Percentiles rank a stretch among this genome's conserved stretches.
Conservation (phyloP, 2,329 filamentous ascomycete species). For the Blumeria hordei region DNA sequence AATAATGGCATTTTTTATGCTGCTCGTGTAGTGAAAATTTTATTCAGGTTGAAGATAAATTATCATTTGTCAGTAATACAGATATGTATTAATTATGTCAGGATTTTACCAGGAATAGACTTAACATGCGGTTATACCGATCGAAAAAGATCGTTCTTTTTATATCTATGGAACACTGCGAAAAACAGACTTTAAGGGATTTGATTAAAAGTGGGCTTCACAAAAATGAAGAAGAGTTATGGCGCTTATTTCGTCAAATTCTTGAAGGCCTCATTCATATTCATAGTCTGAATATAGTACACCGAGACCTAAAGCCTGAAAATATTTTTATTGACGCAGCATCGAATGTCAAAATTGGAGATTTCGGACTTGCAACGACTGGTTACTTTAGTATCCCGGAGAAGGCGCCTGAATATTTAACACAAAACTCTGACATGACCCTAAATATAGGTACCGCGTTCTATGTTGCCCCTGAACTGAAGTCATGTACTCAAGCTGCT, state of each 20-base stretch:
- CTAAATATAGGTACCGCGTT: constrained; percentile 54
- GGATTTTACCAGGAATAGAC: constrained; percentile 11
- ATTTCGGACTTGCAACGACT: constrained; percentile 84
- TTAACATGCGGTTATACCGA: constrained; percentile 19
- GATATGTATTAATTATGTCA: neutral
- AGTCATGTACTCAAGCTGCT: constrained; percentile 45
- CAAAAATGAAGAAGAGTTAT: constrained; percentile 53
- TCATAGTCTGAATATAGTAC: constrained; percentile 74
- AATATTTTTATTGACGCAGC: constrained; percentile 89
- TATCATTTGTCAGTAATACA: no score
- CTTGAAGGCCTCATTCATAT: constrained; percentile 78
- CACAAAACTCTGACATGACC: constrained; percentile 34
- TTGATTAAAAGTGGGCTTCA: constrained; percentile 54
- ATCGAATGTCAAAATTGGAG: constrained; percentile 84
- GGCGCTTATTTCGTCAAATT: constrained; percentile 78
- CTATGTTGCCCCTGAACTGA: constrained; percentile 82
- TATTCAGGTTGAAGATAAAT: no score
- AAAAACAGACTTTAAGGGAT: constrained; percentile 68
- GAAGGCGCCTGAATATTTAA: constrained; percentile 16
- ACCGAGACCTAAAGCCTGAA: constrained; percentile 88
- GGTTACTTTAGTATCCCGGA: constrained; percentile 46
- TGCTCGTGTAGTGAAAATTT: no score
- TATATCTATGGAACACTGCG: constrained; percentile 98
- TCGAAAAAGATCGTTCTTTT: constrained; percentile 56
- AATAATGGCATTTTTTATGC: no score